Percentiles rank a stretch among this genome's conserved stretches.
phyloP scores from a whole-genome alignment of 108 stramenopile species.

The Nitzschia inconspicua region DNA sequence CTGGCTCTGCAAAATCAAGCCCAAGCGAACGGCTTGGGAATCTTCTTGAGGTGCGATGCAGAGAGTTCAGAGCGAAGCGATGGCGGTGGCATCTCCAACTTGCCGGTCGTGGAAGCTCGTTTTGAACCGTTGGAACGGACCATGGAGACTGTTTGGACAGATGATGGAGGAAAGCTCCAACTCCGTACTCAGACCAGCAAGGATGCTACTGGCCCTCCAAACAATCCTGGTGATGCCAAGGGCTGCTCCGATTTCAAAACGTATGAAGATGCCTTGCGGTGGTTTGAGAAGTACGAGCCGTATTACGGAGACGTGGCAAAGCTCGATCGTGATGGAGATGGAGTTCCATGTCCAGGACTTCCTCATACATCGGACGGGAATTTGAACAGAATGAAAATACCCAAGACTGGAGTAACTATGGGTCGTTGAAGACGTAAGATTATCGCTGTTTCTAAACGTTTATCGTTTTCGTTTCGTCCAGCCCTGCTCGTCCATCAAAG shows the following conservation, averaged over 20 bases:
- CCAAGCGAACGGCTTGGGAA: slow-evolving; percentile 27
- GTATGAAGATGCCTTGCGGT: slow-evolving; percentile 58
- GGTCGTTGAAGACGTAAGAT: too few relatives aligned
- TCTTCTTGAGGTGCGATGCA: slow-evolving; percentile 29
- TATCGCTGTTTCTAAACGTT: too few relatives aligned
- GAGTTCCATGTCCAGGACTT: slow-evolving; percentile 67
- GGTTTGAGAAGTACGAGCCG: slow-evolving; percentile 51
- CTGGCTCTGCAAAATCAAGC: slow-evolving; percentile 30
- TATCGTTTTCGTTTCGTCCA: too few relatives aligned
- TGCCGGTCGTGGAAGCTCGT: slow-evolving; percentile 38
- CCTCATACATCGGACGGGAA: slow-evolving; percentile 47
- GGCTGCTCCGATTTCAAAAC: slow-evolving; percentile 59
- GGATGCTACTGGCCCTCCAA: slow-evolving; percentile 10
- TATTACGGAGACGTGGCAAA: slow-evolving; percentile 60
- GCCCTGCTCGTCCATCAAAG: too few relatives aligned
- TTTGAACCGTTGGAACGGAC: slow-evolving; percentile 53
- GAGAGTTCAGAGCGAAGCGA: background rate
- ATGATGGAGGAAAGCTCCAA: slow-evolving; percentile 44
- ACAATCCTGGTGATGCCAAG: slow-evolving; percentile 46
- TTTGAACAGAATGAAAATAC: slow-evolving; percentile 53
- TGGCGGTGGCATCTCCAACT: too few relatives aligned
- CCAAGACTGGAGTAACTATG: too few relatives aligned
- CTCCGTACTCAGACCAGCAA: slow-evolving; percentile 1
- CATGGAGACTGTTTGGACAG: slow-evolving; percentile 29
- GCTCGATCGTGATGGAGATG: slow-evolving; percentile 65